Evolutionary conservation across 208 protist species (phyloP).

Genomic region (Phytomonas serpens): DNA sequence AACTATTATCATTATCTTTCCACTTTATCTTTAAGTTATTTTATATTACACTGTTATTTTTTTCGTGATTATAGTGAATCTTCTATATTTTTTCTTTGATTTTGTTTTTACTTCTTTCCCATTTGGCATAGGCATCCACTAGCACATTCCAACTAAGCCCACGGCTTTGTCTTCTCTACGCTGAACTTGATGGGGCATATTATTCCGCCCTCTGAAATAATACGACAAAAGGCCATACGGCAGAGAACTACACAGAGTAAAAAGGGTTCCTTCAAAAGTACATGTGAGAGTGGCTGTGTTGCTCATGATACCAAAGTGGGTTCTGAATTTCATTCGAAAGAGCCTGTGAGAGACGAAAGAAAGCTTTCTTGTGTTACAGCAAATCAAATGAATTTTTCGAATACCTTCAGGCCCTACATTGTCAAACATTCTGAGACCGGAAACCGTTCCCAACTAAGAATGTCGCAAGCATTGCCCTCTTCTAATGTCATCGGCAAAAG

Average conservation of each 20-base stretch:
- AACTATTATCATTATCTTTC: constrained; percentile 9
- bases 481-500: background rate
- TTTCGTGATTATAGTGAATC: background rate
- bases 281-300: background rate
- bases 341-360: background rate
- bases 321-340: background rate
- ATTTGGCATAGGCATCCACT: background rate
- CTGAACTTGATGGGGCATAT: background rate
- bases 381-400: background rate
- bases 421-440: background rate
- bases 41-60: constrained; percentile 10
- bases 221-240: background rate
- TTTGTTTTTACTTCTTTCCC: background rate
- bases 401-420: background rate
- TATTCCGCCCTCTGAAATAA: constrained; percentile 4
- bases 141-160: background rate
- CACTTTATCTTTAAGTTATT: constrained; percentile 8
- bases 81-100: constrained; percentile 11
- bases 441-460: background rate
- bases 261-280: background rate
- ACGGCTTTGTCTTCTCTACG: background rate
- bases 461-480: background rate
- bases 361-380: background rate
- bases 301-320: background rate
- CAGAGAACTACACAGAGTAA: background rate